A percentile compares a stretch with the other conserved stretches of the same genome.
phyloP scores from a whole-genome alignment of 352 stramenopile genomes.

The Aphanomyces euteiches region DNA sequence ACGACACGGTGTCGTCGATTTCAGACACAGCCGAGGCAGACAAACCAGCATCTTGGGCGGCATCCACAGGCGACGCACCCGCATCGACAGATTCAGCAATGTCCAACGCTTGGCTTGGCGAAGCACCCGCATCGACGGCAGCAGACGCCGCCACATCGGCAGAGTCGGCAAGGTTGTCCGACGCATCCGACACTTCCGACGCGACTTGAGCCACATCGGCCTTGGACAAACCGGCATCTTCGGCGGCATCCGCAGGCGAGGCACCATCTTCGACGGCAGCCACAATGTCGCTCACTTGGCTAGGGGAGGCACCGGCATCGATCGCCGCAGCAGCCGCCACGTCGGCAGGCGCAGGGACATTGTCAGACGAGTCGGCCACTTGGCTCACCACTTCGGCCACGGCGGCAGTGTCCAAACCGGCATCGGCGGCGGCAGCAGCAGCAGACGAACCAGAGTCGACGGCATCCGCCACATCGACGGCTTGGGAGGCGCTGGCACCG shows the following conservation, averaged over 20 bases:
- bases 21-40: too few species aligned
- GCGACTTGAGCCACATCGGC: background rate
- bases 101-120: too few species aligned
- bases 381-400: background rate
- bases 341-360: background rate
- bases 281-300: background rate
- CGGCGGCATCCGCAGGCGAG: constrained; percentile 10
- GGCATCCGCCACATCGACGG: background rate
- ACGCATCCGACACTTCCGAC: too few species aligned
- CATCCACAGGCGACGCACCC: too few species aligned
- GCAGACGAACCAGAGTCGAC: background rate
- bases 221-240: background rate
- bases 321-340: background rate
- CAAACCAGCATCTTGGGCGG: too few species aligned
- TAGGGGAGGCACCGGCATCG: constrained; percentile 4
- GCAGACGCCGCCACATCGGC: too few species aligned
- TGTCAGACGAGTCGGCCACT: background rate
- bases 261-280: background rate
- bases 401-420: background rate
- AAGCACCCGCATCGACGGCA: too few species aligned
- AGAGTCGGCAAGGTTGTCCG: too few species aligned
- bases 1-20: too few species aligned
- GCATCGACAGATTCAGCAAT: too few species aligned
- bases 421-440: background rate
- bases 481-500: constrained; percentile 4